These are phyloP conservation scores for Sordaria brevicollis DNA, from an alignment of 495 filamentous ascomycete species.

Conservation along the genomic window DNA sequence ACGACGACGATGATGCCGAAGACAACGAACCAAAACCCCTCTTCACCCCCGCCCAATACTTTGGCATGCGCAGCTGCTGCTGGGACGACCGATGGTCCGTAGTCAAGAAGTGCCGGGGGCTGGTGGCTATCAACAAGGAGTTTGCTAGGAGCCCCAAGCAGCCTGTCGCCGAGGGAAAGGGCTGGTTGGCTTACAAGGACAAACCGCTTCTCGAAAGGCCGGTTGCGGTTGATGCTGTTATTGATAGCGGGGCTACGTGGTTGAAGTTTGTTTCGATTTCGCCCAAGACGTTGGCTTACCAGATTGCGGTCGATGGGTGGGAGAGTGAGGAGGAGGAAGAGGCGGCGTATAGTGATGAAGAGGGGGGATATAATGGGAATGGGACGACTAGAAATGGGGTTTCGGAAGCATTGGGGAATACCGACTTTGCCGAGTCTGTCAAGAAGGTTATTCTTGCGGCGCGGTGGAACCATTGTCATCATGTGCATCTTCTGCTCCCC, in stretches of 20 bases:
- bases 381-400: neutral
- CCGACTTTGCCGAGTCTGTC: constrained; percentile 18
- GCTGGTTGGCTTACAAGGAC: constrained; percentile 19
- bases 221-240: constrained; percentile 19
- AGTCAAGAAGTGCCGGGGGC: constrained; percentile 20
- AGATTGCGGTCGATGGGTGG: constrained; percentile 21
- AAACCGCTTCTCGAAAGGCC: constrained; percentile 16
- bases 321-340: constrained; percentile 12
- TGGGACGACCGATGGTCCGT: constrained; percentile 21
- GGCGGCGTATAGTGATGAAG: neutral
- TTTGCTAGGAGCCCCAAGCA: constrained; percentile 18
- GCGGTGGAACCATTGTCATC: constrained; percentile 24
- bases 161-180: constrained; percentile 5
- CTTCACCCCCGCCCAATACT: constrained; percentile 16
- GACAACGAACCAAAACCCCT: neutral
- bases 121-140: constrained; percentile 22
- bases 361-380: neutral
- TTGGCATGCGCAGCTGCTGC: constrained; percentile 19
- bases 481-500: constrained; percentile 16
- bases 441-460: constrained; percentile 18
- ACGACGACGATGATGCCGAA: neutral
- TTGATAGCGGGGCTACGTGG: constrained; percentile 23
- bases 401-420: constrained; percentile 9
- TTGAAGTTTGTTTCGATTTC: constrained; percentile 23
- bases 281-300: constrained; percentile 16